These are phyloP conservation scores for Fremontodendron californicum DNA, from an alignment of 345 rosid genomes.

Conservation along the genomic window DNA sequence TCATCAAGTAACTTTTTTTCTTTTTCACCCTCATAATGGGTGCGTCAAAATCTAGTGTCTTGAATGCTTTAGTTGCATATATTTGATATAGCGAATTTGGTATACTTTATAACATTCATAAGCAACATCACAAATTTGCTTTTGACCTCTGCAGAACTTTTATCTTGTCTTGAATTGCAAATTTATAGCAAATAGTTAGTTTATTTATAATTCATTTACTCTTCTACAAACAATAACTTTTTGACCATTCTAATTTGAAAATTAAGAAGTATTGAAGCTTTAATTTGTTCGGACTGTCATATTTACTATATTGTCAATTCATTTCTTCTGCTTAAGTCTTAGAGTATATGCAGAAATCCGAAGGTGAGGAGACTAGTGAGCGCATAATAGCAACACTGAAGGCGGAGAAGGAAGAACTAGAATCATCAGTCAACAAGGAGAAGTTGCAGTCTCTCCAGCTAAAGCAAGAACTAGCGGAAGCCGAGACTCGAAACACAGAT, in stretches of 20 bases:
- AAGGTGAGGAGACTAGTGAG: constrained; percentile 45
- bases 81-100: neutral
- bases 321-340: constrained; percentile 7
- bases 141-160: neutral
- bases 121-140: neutral
- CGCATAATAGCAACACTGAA: constrained; percentile 49
- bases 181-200: neutral
- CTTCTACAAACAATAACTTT: neutral
- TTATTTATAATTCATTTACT: neutral
- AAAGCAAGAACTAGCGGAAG: constrained; percentile 75
- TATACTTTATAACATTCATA: neutral
- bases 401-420: constrained; percentile 81
- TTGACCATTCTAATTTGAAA: neutral
- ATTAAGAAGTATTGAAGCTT: neutral
- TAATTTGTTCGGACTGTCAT: neutral
- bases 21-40: neutral
- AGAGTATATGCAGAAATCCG: constrained; percentile 42
- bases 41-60: neutral
- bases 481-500: constrained; percentile 66
- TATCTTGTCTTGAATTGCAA: constrained; percentile 4
- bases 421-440: constrained; percentile 66
- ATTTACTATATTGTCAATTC: neutral
- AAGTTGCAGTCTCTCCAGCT: constrained; percentile 58
- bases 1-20: neutral
- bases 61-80: neutral